Base-by-base conservation (phyloP, 2,329 filamentous ascomycete species). In the Fusarium continuum region DNA sequence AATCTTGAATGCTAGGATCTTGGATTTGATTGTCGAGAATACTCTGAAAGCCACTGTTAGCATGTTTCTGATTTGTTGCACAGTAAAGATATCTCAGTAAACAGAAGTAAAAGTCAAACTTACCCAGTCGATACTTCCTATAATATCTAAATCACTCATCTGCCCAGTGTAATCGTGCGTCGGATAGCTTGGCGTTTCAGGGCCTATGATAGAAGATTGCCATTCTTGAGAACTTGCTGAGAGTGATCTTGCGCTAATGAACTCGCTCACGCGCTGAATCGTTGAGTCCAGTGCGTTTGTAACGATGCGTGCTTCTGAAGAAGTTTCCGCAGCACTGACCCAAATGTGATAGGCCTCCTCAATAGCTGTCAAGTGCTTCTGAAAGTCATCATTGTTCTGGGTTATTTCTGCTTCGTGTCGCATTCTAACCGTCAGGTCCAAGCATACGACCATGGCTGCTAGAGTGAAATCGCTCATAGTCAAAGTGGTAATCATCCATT, bases 391-490 rank as follows among this genome's bases (percentile, higher is more conserved):
- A 1, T 39, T 3, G 0, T 34, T 1, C 6, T 26, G 6, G 36
- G 0, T 0, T 0, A 4, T 14, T 19, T 17, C 59, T 38, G 4
- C 40, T 9, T 11, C 45, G 14, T 16, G 34, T 29, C 22, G 28
- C 43, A 73, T 64, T 16, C 45, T 55, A 4, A 74, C 47, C 0
- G 72, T 73, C 0, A 75, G 46, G 17, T 75, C 70, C 0, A 83
- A 65, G 50, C 80, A 85, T 4, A 85, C 66, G 13, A 85, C 78
- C 78, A 83, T 83, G 8, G 79, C 77, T 0, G 82, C 83, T 2
- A 85, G 74, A 2, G 85, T 73, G 36, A 82, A 84, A 49, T 85
- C 82, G n/a, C 82, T 78, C 35, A 74, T 73, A 0, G 79, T 76
- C 14, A 85, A 69, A 0, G 78, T 77, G 1, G 73, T 77, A 2